A percentile compares a stretch with the other conserved stretches of the same genome.
These are phyloP conservation scores for Fraxinus velutina DNA, from an alignment of 305 asterid genomes.

Conservation along the genomic window DNA sequence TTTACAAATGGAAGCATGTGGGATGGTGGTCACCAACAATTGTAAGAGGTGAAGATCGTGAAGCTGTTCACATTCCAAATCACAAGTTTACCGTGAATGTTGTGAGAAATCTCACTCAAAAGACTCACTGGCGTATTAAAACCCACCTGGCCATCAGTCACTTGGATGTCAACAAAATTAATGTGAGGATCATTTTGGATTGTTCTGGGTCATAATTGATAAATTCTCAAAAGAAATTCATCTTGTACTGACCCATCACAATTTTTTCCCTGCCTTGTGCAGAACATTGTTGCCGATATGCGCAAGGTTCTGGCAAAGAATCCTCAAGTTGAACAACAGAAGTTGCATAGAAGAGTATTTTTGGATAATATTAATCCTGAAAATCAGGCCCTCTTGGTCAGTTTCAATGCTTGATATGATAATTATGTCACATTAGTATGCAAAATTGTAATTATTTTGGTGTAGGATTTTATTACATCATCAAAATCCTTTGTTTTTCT, in stretches of 20 bases:
- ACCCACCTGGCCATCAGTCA: conserved; percentile 95
- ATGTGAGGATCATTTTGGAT: conserved; percentile 44
- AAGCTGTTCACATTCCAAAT: conserved; percentile 95
- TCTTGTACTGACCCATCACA: conserved; percentile 19
- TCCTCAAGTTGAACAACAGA: conserved; percentile 95
- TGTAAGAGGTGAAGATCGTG: conserved; percentile 94
- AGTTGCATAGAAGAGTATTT: conserved; percentile 88
- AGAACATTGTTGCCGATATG: conserved; percentile 98
- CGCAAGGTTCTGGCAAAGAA: conserved; percentile 95
- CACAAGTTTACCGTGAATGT: conserved; percentile 90
- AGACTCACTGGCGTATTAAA: conserved; percentile 96
- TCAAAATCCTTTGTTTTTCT: neutral
- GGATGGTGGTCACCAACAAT: conserved; percentile 99
- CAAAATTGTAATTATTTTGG: neutral
- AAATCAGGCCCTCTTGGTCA: conserved; percentile 86
- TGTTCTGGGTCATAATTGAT: neutral
- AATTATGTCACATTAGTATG: conserved; percentile 2
- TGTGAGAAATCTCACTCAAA: conserved; percentile 86
- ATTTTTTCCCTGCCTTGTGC: conserved; percentile 22
- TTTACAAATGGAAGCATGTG: conserved; percentile 58
- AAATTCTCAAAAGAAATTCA: conserved; percentile 9
- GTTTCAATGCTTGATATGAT: conserved; percentile 34
- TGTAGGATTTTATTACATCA: neutral
- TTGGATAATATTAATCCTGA: conserved; percentile 72
- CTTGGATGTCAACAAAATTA: conserved; percentile 78